Conservation (phyloP, 306 rosid species). For the Casuarina equisetifolia region DNA sequence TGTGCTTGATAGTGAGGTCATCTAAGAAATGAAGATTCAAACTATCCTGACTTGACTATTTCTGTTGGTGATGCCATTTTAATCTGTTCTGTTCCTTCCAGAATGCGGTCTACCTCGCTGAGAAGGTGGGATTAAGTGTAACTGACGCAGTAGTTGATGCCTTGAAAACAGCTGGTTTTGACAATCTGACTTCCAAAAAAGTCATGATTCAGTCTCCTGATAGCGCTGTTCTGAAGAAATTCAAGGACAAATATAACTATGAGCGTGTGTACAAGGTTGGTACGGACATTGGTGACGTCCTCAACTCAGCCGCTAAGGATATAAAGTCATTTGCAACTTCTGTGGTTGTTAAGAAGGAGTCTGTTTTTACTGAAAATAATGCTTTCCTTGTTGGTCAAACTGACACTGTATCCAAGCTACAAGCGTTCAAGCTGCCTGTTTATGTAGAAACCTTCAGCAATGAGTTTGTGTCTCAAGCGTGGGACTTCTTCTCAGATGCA, state of each 20-base stretch:
- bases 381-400: conserved; percentile 40
- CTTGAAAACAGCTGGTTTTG: conserved; percentile 68
- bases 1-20: conserved; percentile 3
- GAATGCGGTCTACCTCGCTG: conserved; percentile 82
- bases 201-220: conserved; percentile 76
- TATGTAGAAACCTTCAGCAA: conserved; percentile 81
- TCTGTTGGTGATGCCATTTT: conserved; percentile 17
- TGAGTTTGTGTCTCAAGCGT: conserved; percentile 85
- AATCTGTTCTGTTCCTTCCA: conserved; percentile 38
- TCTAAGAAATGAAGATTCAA: background rate
- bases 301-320: conserved; percentile 43
- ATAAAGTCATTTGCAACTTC: conserved; percentile 67
- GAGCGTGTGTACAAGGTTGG: conserved; percentile 71
- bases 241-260: conserved; percentile 58
- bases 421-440: conserved; percentile 54
- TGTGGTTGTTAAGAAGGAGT: conserved; percentile 62
- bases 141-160: conserved; percentile 49
- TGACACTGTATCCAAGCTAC: conserved; percentile 37
- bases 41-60: background rate
- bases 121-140: conserved; percentile 48
- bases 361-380: conserved; percentile 36
- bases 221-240: conserved; percentile 66
- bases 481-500: conserved; percentile 92
- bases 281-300: conserved; percentile 47
- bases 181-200: conserved; percentile 43